These are phyloP conservation scores for Colletotrichum spinosum DNA, from an alignment of 2,329 filamentous ascomycete genomes.

Conservation along the genomic window DNA sequence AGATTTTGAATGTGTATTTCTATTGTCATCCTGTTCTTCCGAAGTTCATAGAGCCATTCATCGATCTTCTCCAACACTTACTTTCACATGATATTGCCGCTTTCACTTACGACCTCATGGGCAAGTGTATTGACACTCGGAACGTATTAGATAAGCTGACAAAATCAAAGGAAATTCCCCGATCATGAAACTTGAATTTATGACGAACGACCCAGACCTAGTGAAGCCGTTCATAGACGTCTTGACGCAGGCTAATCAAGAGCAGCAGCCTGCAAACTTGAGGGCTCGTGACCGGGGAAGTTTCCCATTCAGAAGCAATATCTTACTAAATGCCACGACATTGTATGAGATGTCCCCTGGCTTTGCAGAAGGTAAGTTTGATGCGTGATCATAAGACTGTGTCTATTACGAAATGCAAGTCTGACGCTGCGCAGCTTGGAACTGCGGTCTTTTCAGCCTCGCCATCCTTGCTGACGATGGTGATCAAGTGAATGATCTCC, in stretches of 20 bases:
- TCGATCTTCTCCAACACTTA: background rate
- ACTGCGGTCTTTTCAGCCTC: background rate
- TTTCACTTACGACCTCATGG: background rate
- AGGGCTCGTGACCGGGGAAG: too few species aligned
- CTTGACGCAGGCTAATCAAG: background rate
- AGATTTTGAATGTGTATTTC: too few species aligned
- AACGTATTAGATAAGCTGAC: too few species aligned
- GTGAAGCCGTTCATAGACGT: background rate
- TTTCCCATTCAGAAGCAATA: too few species aligned
- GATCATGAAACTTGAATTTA: accelerated
- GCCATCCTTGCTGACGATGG: too few species aligned
- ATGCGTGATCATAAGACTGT: too few species aligned
- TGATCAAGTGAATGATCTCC: background rate
- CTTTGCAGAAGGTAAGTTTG: constrained; percentile 4
- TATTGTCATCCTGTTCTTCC: too few species aligned
- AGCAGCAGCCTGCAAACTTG: background rate
- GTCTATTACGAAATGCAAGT: too few species aligned
- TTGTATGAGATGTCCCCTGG: background rate
- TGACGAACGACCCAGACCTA: accelerated
- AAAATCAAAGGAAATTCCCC: background rate
- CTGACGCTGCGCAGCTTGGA: too few species aligned
- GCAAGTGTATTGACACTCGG: too few species aligned
- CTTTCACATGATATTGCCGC: background rate
- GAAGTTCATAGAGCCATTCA: background rate
- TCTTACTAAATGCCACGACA: too few species aligned